phyloP scores from a whole-genome alignment of 768 basidiomycete species.

The Hemileccinum rubropunctum region DNA sequence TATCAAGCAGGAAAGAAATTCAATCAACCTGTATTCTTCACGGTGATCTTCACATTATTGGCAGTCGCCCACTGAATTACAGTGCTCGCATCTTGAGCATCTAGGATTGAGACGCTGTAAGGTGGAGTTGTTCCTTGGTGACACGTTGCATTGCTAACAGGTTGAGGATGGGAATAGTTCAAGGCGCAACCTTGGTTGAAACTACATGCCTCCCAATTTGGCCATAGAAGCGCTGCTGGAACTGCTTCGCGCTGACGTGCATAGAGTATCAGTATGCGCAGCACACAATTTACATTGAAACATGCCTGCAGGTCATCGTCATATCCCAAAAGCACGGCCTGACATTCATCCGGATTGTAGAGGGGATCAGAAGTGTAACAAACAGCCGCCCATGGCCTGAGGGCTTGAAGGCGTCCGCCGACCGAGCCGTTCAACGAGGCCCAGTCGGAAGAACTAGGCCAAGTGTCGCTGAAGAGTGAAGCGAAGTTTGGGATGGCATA shows the following conservation, averaged over 20 bases:
- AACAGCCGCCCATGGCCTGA: conserved; percentile 22
- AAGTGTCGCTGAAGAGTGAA: conserved; percentile 1
- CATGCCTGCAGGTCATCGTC: conserved; percentile 14
- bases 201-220: conserved; percentile 23
- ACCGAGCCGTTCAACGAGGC: conserved; percentile 13
- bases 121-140: conserved; percentile 22
- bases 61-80: conserved; percentile 20
- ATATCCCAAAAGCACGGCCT: conserved; percentile 12
- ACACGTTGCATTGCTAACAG: conserved; percentile 6
- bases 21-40: conserved; percentile 22
- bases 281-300: not conserved
- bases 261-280: not conserved
- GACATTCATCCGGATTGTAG: conserved; percentile 16
- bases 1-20: not conserved
- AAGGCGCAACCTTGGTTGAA: conserved; percentile 17
- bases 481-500: conserved; percentile 8
- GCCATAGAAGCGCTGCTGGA: conserved; percentile 19
- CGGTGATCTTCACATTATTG: conserved; percentile 18
- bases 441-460: conserved; percentile 12
- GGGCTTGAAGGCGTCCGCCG: conserved; percentile 15
- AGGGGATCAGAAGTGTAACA: conserved; percentile 20
- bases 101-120: conserved; percentile 15
- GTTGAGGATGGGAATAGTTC: conserved; percentile 18
- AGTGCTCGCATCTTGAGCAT: conserved; percentile 20
- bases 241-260: conserved; percentile 17